These are phyloP conservation scores for Tolypocladium album DNA, from an alignment of 2,329 filamentous ascomycete species.

Conservation along the genomic window DNA sequence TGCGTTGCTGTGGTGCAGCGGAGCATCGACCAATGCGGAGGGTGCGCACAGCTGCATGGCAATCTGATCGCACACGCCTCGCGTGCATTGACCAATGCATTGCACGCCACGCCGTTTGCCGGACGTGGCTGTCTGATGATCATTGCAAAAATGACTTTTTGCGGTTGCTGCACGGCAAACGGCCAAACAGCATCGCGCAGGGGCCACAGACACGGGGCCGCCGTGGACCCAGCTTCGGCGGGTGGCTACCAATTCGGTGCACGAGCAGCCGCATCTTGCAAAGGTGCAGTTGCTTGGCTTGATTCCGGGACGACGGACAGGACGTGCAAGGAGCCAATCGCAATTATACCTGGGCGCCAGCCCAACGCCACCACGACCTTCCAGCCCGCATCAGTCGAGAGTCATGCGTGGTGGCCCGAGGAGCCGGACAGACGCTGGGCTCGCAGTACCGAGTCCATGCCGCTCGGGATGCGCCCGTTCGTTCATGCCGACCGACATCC, in stretches of 20 bases:
- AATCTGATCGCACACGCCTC: neutral
- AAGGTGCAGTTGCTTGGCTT: neutral
- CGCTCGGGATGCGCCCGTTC: neutral
- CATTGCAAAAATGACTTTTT: neutral
- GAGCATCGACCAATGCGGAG: neutral
- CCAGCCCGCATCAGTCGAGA: neutral
- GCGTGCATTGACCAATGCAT: neutral
- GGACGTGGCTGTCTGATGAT: neutral
- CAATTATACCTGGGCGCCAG: neutral
- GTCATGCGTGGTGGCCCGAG: neutral
- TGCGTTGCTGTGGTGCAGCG: neutral
- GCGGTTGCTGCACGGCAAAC: neutral
- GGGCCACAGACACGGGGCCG: neutral
- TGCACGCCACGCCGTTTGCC: neutral
- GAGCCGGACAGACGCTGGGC: neutral
- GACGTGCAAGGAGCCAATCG: neutral
- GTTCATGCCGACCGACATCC: neutral
- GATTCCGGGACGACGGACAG: neutral
- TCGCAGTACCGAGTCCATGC: neutral
- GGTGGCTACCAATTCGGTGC: neutral
- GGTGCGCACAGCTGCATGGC: neutral
- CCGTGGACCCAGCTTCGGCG: neutral
- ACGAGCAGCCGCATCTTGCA: neutral
- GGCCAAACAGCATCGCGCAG: neutral
- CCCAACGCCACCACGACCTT: neutral